Evolutionary conservation across 345 rosid species (phyloP).

Genomic region (Clarkia xantiana): DNA sequence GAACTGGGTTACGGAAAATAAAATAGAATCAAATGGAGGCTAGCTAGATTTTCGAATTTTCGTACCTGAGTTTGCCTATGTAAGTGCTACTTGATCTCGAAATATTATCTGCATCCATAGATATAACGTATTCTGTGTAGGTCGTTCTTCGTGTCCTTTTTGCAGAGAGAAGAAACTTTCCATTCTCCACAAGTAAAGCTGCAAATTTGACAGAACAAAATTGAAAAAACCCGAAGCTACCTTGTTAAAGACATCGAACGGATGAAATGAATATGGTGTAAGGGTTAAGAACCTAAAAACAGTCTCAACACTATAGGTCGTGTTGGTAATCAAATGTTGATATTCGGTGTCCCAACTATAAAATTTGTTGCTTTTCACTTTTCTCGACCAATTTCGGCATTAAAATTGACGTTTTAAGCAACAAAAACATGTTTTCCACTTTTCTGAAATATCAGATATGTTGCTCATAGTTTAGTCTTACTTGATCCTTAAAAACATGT

Average conservation of each 20-base stretch:
- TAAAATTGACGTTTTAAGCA: too few species aligned
- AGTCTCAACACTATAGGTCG: too few species aligned
- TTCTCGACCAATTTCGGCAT: too few species aligned
- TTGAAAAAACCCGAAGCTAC: neutral
- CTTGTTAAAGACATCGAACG: neutral
- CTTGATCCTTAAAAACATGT: too few species aligned
- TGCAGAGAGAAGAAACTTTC: constrained; percentile 32
- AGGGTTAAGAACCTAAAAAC: too few species aligned
- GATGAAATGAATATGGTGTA: too few species aligned
- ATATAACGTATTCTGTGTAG: constrained; percentile 35
- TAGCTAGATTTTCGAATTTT: neutral
- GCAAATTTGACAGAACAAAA: constrained; percentile 1
- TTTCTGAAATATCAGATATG: too few species aligned
- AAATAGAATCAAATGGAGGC: neutral
- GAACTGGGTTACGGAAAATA: neutral
- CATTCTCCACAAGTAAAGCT: constrained; percentile 32
- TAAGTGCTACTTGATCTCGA: constrained; percentile 37
- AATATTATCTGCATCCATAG: constrained; percentile 37
- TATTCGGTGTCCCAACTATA: too few species aligned
- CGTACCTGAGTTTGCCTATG: constrained; percentile 35
- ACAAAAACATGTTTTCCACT: too few species aligned
- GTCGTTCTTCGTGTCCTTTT: constrained; percentile 37
- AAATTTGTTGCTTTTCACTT: too few species aligned
- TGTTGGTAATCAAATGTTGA: too few species aligned
- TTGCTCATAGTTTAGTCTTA: too few species aligned